Evolutionary conservation across 2,329 filamentous ascomycete genomes (phyloP).

Genomic region (Ceratocystis lukuohia): DNA sequence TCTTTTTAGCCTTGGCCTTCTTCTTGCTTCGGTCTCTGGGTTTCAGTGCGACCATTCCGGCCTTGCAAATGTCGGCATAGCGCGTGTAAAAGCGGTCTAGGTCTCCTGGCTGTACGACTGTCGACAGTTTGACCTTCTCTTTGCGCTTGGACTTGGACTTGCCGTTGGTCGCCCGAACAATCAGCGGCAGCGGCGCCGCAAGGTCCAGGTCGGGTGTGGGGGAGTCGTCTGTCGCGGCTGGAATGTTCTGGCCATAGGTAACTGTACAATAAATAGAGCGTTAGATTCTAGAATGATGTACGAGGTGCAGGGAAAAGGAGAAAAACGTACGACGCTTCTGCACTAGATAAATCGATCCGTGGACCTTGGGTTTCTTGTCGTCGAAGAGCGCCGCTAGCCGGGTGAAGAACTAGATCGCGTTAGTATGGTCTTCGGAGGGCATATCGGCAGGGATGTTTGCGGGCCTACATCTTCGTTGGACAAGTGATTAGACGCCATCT

Average conservation of each 20-base stretch:
- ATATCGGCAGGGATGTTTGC: background rate
- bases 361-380: conserved; percentile 50
- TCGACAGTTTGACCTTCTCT: conserved; percentile 62
- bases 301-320: background rate
- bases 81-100: conserved; percentile 68
- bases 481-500: conserved; percentile 29
- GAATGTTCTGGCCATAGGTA: conserved; percentile 32
- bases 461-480: conserved; percentile 47
- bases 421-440: background rate
- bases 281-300: background rate
- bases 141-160: conserved; percentile 46
- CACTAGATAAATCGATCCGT: conserved; percentile 60
- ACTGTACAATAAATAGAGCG: conserved; percentile 26
- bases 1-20: conserved; percentile 65
- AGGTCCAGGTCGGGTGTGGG: conserved; percentile 48
- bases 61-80: conserved; percentile 86
- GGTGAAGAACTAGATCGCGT: conserved; percentile 10
- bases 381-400: conserved; percentile 45
- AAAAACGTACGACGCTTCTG: conserved; percentile 56
- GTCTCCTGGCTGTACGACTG: conserved; percentile 61
- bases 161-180: conserved; percentile 77
- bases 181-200: conserved; percentile 50
- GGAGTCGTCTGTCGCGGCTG: conserved; percentile 33
- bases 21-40: conserved; percentile 84
- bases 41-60: conserved; percentile 78